A percentile compares a stretch with the other conserved stretches of the same genome.
These are phyloP conservation scores for rapeseed (Brassica napus) DNA, from an alignment of 345 rosid genomes.

Conservation along the genomic window Da-Ae NC_063451.1:23721501-23722000, in stretches of 20 bases:
- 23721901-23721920: slow-evolving; percentile 62
- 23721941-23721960: slow-evolving; percentile 57
- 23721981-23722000: slow-evolving; percentile 73
- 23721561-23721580: slow-evolving; percentile 94
- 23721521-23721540: slow-evolving; percentile 72
- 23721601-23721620: slow-evolving; percentile 72
- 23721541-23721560: slow-evolving; percentile 97
- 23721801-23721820: too few relatives aligned
- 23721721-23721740: not conserved
- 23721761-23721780: too few relatives aligned
- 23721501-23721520: slow-evolving; percentile 55
- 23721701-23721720: slow-evolving; percentile 15
- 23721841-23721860: not conserved
- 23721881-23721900: slow-evolving; percentile 64
- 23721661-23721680: too few relatives aligned
- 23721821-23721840: too few relatives aligned
- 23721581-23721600: slow-evolving; percentile 67
- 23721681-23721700: not conserved
- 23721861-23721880: slow-evolving; percentile 71
- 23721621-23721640: slow-evolving; percentile 40
- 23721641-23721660: slow-evolving; percentile 20
- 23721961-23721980: slow-evolving; percentile 71
- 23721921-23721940: slow-evolving; percentile 82
- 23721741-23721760: not conserved
- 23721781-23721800: too few relatives aligned